These are phyloP conservation scores for Medicago arabica DNA, from an alignment of 306 rosid genomes.

Conservation along the genomic window DNA sequence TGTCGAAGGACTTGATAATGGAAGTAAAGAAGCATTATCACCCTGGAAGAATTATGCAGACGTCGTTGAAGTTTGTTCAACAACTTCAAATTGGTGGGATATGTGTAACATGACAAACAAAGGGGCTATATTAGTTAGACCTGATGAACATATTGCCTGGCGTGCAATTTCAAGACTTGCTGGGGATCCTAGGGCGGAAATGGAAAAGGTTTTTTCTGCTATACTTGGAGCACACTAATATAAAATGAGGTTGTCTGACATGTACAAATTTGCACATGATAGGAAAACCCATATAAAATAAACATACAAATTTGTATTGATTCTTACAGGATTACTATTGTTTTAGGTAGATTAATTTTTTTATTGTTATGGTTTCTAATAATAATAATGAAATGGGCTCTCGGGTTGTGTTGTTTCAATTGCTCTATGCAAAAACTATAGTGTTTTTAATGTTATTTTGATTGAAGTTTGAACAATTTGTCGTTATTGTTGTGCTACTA, in stretches of 20 bases:
- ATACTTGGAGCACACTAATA: conserved; percentile 44
- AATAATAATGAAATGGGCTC: background rate
- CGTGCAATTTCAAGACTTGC: conserved; percentile 55
- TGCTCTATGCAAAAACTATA: background rate
- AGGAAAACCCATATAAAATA: background rate
- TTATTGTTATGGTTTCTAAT: background rate
- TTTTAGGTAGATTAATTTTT: background rate
- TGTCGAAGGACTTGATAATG: conserved; percentile 46
- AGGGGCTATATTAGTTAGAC: conserved; percentile 85
- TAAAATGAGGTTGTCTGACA: no score
- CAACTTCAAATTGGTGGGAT: conserved; percentile 72
- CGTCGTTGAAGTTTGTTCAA: conserved; percentile 56
- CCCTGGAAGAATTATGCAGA: conserved; percentile 73
- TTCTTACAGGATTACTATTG: conserved; percentile 28
- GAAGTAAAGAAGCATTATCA: conserved; percentile 54
- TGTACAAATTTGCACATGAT: no score
- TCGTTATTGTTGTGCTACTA: background rate
- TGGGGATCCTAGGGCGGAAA: conserved; percentile 61
- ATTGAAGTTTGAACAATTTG: background rate
- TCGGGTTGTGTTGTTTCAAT: background rate
- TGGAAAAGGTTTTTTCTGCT: conserved; percentile 70
- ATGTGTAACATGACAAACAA: conserved; percentile 66
- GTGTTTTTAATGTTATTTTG: conserved; percentile 1
- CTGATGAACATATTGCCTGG: conserved; percentile 91
- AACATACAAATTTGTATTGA: background rate